A percentile compares a stretch with the other conserved stretches of the same genome.
Conservation (phyloP, 1,139 yeast species). For the Geotrichum europaeum region DNA sequence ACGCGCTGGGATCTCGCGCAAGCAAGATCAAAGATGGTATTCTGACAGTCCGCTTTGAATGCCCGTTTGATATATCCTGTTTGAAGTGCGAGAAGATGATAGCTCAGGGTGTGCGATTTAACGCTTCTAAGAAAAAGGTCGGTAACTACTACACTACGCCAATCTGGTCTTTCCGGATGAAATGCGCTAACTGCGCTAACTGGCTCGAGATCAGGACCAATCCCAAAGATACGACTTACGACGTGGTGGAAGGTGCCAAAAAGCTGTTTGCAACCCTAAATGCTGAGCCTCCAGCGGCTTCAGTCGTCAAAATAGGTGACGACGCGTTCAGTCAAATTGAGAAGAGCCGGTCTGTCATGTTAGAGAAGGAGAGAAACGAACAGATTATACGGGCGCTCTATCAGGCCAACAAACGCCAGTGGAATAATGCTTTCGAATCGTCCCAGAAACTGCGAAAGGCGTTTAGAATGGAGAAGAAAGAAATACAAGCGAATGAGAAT, state of each 20-base stretch:
- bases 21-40: conserved; percentile 28
- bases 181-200: conserved; percentile 30
- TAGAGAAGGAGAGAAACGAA: conserved; percentile 6
- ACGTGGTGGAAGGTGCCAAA: conserved; percentile 28
- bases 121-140: conserved; percentile 31
- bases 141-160: conserved; percentile 32
- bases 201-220: conserved; percentile 31
- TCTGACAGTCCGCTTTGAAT: conserved; percentile 32
- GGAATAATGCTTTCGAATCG: conserved; percentile 23
- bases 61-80: conserved; percentile 32
- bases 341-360: conserved; percentile 13
- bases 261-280: not conserved
- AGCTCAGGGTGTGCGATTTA: conserved; percentile 33
- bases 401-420: conserved; percentile 19
- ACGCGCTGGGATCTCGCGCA: conserved; percentile 28
- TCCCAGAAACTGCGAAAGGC: conserved; percentile 23
- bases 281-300: not conserved
- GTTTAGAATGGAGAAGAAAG: conserved; percentile 21
- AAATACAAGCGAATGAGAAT: conserved; percentile 12
- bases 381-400: conserved; percentile 18
- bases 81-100: conserved; percentile 26
- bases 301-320: not conserved
- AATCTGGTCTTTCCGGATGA: conserved; percentile 31
- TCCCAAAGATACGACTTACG: conserved; percentile 32
- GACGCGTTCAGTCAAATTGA: conserved; percentile 25